Percentiles rank a stretch among this genome's conserved stretches.
Evolutionary conservation across 495 filamentous ascomycete species (phyloP).

Genomic region (Aspergillus haitiensis): DNA sequence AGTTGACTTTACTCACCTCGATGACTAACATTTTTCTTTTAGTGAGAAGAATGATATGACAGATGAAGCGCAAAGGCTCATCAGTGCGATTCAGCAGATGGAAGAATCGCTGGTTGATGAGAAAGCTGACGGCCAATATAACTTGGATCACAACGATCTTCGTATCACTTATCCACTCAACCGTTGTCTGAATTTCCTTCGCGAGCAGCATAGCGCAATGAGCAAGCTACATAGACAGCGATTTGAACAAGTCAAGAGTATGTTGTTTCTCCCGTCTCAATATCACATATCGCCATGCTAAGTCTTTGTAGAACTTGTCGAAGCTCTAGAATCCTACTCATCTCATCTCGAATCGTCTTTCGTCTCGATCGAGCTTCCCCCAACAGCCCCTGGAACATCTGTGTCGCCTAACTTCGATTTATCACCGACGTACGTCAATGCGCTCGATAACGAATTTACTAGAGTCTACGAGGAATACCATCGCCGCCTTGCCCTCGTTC

Average conservation of each 20-base stretch:
- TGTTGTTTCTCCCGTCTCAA: conserved; percentile 26
- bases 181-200: conserved; percentile 71
- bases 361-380: conserved; percentile 77
- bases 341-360: conserved; percentile 88
- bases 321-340: conserved; percentile 91
- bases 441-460: conserved; percentile 86
- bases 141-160: conserved; percentile 63
- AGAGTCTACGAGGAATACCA: conserved; percentile 94
- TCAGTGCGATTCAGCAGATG: conserved; percentile 87
- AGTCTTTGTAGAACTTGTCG: conserved; percentile 70
- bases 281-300: conserved; percentile 23
- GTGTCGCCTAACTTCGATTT: conserved; percentile 82
- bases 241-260: conserved; percentile 93
- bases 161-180: conserved; percentile 77
- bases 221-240: conserved; percentile 81
- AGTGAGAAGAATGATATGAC: conserved; percentile 86
- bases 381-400: conserved; percentile 70
- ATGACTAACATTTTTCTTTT: conserved; percentile 15
- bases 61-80: conserved; percentile 82
- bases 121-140: conserved; percentile 60
- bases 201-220: conserved; percentile 80
- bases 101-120: conserved; percentile 81
- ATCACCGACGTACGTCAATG: conserved; percentile 80
- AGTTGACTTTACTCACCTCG: not conserved
- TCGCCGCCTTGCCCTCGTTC: conserved; percentile 72